Conservation (phyloP, 2,329 filamentous ascomycete genomes). For the Elsinoe batatas region DNA sequence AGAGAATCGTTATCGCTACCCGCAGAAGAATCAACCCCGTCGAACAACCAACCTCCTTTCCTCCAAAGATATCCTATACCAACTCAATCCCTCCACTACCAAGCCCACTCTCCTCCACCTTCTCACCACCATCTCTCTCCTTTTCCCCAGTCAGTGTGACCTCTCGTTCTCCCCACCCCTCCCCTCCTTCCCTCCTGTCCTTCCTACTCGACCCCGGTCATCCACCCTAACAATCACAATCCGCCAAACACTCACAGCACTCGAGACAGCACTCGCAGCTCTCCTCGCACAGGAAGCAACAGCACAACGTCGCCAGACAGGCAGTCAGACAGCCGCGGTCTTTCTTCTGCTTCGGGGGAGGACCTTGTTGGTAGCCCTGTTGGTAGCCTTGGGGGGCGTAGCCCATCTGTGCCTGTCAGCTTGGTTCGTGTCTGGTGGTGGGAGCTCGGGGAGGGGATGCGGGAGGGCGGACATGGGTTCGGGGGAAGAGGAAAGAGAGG, state of each 20-base stretch:
- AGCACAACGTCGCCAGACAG: slow-evolving; percentile 49
- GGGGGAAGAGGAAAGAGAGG: not conserved
- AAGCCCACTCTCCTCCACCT: not conserved
- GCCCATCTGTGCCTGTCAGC: slow-evolving; percentile 15
- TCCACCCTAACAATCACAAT: slow-evolving; percentile 22
- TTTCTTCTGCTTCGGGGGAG: slow-evolving; percentile 36
- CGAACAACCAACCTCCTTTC: not conserved
- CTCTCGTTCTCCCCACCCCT: not conserved
- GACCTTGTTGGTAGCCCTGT: slow-evolving; percentile 36
- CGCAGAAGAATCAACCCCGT: not conserved
- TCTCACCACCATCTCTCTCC: not conserved
- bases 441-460: no score
- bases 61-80: not conserved
- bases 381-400: slow-evolving; percentile 20
- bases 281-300: slow-evolving; percentile 56
- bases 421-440: not conserved
- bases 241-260: slow-evolving; percentile 44
- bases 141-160: no score
- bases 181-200: not conserved
- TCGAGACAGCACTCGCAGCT: slow-evolving; percentile 55
- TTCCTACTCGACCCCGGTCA: not conserved
- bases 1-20: not conserved
- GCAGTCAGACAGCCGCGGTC: slow-evolving; percentile 42
- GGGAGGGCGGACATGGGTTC: not conserved
- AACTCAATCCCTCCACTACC: not conserved